phyloP scores from a whole-genome alignment of 768 basidiomycete species.

The Termitomyces sp. region DNA sequence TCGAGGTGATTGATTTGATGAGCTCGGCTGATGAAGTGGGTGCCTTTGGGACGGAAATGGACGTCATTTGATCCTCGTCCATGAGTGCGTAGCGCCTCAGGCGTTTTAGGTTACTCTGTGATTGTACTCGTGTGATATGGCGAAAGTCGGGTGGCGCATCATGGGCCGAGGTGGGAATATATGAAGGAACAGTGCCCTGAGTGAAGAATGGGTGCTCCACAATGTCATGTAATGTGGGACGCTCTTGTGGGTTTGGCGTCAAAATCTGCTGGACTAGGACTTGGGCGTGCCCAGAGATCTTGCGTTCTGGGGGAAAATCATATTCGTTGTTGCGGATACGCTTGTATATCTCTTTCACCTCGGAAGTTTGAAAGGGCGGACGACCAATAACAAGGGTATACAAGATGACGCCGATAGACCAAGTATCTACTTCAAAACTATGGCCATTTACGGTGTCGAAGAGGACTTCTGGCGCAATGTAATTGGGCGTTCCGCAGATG shows the following conservation, averaged over 20 bases:
- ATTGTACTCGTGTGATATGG: constrained; percentile 53
- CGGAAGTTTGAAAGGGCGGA: constrained; percentile 98
- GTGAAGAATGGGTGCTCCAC: constrained; percentile 82
- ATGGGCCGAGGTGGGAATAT: constrained; percentile 75
- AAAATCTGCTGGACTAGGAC: constrained; percentile 81
- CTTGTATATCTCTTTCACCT: constrained; percentile 94
- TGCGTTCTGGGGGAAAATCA: constrained; percentile 77
- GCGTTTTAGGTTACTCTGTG: constrained; percentile 63
- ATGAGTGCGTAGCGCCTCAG: constrained; percentile 58
- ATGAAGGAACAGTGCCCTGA: constrained; percentile 71
- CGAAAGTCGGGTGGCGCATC: constrained; percentile 73
- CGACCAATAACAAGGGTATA: constrained; percentile 92
- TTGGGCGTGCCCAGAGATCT: constrained; percentile 64
- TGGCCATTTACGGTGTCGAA: constrained; percentile 96
- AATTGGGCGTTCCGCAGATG: constrained; percentile 97
- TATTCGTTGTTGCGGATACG: constrained; percentile 94
- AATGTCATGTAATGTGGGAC: constrained; percentile 83
- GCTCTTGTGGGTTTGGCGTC: constrained; percentile 73
- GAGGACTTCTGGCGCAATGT: constrained; percentile 96
- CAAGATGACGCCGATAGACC: constrained; percentile 95
- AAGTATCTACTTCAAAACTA: constrained; percentile 97
- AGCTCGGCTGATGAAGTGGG: constrained; percentile 17
- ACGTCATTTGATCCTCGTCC: constrained; percentile 52
- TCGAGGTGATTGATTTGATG: constrained; percentile 44
- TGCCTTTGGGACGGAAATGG: constrained; percentile 35